Evolutionary conservation across 148 eudicot genomes (phyloP).

Genomic region (Tetragonia tetragonoides): DNA sequence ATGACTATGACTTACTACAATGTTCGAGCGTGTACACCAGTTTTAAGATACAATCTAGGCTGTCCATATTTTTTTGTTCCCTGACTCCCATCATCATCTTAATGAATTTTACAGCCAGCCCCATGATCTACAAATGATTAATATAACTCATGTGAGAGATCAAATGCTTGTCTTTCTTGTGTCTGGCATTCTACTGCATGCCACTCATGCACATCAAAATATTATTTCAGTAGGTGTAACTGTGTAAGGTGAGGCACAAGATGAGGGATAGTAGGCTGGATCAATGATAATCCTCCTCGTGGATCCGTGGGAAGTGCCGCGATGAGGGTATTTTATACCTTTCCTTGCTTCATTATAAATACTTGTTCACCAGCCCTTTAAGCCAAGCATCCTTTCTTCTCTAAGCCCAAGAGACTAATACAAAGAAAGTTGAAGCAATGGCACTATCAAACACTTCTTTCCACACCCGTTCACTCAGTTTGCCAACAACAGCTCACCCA

Average conservation of each 20-base stretch:
- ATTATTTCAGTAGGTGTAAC: background rate
- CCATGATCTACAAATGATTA: background rate
- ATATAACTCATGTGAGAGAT: background rate
- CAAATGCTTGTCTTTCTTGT: background rate
- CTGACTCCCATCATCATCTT: background rate
- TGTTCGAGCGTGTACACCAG: background rate
- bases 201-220: conserved; percentile 12
- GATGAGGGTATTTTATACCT: background rate
- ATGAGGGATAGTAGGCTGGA: conserved; percentile 8
- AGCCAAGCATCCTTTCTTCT: background rate
- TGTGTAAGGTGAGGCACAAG: background rate
- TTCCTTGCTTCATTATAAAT: background rate
- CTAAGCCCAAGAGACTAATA: background rate
- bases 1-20: too few species aligned
- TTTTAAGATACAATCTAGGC: background rate
- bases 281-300: conserved; percentile 6
- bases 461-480: conserved; percentile 41
- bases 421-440: background rate
- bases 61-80: background rate
- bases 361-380: background rate
- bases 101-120: background rate
- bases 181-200: conserved; percentile 4
- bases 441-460: conserved; percentile 15
- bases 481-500: conserved; percentile 46
- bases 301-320: background rate